These are phyloP conservation scores for Bombardia bombarda DNA, from an alignment of 495 filamentous ascomycete species.

Conservation along the genomic window DNA sequence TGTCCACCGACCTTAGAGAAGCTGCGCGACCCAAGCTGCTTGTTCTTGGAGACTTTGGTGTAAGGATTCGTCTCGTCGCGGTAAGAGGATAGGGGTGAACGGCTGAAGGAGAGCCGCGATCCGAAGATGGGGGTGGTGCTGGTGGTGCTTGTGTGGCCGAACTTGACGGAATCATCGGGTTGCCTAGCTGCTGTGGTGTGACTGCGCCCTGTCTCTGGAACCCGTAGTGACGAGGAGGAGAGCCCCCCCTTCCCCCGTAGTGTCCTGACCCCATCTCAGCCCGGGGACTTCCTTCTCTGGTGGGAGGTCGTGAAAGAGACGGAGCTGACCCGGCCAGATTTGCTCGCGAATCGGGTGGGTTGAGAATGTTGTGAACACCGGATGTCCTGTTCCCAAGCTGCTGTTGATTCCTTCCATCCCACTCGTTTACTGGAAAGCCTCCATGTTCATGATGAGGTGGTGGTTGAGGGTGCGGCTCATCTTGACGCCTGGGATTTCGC, in stretches of 20 bases:
- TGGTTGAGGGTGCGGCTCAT: slow-evolving; percentile 19
- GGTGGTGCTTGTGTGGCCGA: slow-evolving; percentile 23
- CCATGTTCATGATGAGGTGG: slow-evolving; percentile 24
- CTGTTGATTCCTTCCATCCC: slow-evolving; percentile 27
- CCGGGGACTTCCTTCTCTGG: slow-evolving; percentile 6
- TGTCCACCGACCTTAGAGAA: slow-evolving; percentile 36
- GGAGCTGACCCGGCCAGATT: slow-evolving; percentile 11
- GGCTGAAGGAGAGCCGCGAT: slow-evolving; percentile 32
- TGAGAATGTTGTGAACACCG: slow-evolving; percentile 44
- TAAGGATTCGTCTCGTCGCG: slow-evolving; percentile 47
- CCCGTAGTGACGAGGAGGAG: slow-evolving; percentile 24
- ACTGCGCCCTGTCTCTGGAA: slow-evolving; percentile 20
- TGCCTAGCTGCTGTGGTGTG: slow-evolving; percentile 15
- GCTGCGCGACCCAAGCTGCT: slow-evolving; percentile 35
- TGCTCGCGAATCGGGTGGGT: slow-evolving; percentile 31
- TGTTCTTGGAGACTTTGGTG: slow-evolving; percentile 55
- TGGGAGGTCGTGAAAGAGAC: slow-evolving; percentile 9
- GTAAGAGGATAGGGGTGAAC: slow-evolving; percentile 29
- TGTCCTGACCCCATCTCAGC: slow-evolving; percentile 17
- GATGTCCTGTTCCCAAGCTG: slow-evolving; percentile 32
- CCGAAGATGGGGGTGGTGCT: slow-evolving; percentile 20
- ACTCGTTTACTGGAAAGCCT: slow-evolving; percentile 16
- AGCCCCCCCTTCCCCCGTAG: slow-evolving; percentile 17
- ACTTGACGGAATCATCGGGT: slow-evolving; percentile 14
- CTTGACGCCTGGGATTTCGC: slow-evolving; percentile 11